Evolutionary conservation across 2,329 filamentous ascomycete species (phyloP).

Genomic region (Penicillium paneum): DNA sequence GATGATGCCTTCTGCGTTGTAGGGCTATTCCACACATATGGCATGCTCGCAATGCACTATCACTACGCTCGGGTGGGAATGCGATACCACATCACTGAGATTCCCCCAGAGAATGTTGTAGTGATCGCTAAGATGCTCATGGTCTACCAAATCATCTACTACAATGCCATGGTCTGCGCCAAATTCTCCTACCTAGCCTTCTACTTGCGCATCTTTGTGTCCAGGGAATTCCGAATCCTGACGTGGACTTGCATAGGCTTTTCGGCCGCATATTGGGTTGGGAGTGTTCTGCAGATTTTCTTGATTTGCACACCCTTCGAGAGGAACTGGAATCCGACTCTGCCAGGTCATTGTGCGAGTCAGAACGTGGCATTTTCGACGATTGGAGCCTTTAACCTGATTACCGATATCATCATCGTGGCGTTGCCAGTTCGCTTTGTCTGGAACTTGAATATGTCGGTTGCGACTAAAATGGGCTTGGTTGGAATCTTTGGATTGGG

Average conservation of each 20-base stretch:
- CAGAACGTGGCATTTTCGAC: conserved; percentile 23
- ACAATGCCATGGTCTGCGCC: conserved; percentile 28
- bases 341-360: conserved; percentile 22
- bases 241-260: conserved; percentile 26
- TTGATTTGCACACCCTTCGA: conserved; percentile 20
- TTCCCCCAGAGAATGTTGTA: conserved; percentile 9
- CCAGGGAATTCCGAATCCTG: conserved; percentile 29
- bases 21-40: conserved; percentile 18
- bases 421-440: conserved; percentile 25
- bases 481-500: conserved; percentile 25
- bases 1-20: conserved; percentile 30
- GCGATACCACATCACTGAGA: conserved; percentile 7
- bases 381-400: conserved; percentile 24
- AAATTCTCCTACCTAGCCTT: conserved; percentile 32
- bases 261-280: conserved; percentile 27
- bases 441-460: conserved; percentile 25
- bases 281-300: conserved; percentile 30
- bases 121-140: conserved; percentile 19
- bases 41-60: conserved; percentile 21
- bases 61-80: conserved; percentile 20
- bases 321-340: conserved; percentile 18
- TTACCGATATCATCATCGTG: conserved; percentile 26
- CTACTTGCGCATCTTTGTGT: conserved; percentile 32
- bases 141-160: conserved; percentile 27
- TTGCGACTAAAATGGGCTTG: conserved; percentile 22